phyloP scores from a whole-genome alignment of 352 stramenopile species.

The Phytophthora parvispora region DNA sequence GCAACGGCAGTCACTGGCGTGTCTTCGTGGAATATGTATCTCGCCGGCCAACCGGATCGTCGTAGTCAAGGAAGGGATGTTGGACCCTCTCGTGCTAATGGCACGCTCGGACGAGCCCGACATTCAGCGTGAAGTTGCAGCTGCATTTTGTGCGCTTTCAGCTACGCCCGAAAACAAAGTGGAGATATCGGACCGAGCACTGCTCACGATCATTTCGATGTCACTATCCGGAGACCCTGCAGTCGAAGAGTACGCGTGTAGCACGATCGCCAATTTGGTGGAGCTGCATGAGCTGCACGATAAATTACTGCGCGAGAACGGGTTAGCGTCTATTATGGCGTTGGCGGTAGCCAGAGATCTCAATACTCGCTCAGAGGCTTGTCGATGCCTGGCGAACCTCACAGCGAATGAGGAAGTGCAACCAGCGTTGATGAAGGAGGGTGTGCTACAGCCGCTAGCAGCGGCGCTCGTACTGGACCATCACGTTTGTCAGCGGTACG shows the following conservation, averaged over 20 bases:
- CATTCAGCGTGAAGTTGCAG: constrained; percentile 94
- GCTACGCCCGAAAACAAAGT: constrained; percentile 97
- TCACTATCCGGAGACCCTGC: constrained; percentile 92
- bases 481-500: constrained; percentile 95
- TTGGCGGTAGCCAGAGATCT: constrained; percentile 92
- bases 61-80: constrained; percentile 95
- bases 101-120: constrained; percentile 93
- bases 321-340: constrained; percentile 93
- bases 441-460: constrained; percentile 92
- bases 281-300: constrained; percentile 96
- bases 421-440: constrained; percentile 92
- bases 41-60: constrained; percentile 88
- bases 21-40: constrained; percentile 95
- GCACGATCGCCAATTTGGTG: constrained; percentile 96
- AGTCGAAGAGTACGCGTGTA: constrained; percentile 95
- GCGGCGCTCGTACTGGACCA: constrained; percentile 90
- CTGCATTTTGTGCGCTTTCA: constrained; percentile 95
- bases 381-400: constrained; percentile 95
- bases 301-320: constrained; percentile 96
- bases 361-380: constrained; percentile 94
- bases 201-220: constrained; percentile 97
- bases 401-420: constrained; percentile 96
- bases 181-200: constrained; percentile 94
- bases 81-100: constrained; percentile 97
- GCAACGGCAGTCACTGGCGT: constrained; percentile 94